phyloP scores from a whole-genome alignment of 176 grass and related monocot genomes.

The Calamus simplicifolius region DNA sequence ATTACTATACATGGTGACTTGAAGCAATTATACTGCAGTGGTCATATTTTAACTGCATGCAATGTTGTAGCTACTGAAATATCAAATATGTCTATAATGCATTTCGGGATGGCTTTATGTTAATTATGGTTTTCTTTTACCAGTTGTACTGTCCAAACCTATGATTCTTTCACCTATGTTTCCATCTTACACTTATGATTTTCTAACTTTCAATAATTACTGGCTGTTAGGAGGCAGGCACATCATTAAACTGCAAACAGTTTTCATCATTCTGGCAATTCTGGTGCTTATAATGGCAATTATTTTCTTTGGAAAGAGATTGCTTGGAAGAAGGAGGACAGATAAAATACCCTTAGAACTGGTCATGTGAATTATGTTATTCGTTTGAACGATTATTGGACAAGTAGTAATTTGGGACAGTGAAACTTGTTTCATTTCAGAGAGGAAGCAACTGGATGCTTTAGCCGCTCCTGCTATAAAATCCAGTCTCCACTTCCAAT shows the following conservation, averaged over 20 bases:
- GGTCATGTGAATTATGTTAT: not conserved
- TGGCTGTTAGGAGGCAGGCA: conserved; percentile 1
- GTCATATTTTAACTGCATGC: too few relatives aligned
- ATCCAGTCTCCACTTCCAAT: conserved; percentile 13
- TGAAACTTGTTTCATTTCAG: conserved; percentile 1
- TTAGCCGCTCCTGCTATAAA: not conserved
- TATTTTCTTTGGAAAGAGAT: conserved; percentile 5
- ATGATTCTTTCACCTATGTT: too few relatives aligned
- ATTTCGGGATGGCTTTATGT: too few relatives aligned
- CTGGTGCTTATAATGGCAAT: not conserved
- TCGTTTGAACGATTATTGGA: not conserved
- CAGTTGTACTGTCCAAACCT: too few relatives aligned
- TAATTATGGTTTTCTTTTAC: too few relatives aligned
- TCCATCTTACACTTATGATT: too few relatives aligned
- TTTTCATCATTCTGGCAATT: not conserved
- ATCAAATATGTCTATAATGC: too few relatives aligned
- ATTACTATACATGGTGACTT: too few relatives aligned
- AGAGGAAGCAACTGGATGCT: conserved; percentile 13
- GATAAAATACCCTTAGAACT: not conserved
- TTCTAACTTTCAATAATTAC: not conserved
- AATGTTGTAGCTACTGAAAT: too few relatives aligned
- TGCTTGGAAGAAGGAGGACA: not conserved
- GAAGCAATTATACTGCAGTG: too few relatives aligned
- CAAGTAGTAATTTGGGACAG: not conserved
- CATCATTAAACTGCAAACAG: not conserved